These are phyloP conservation scores for Sporisorium iseilematis-ciliati DNA, from an alignment of 1,284 basidiomycete genomes.

Conservation along the genomic window DNA sequence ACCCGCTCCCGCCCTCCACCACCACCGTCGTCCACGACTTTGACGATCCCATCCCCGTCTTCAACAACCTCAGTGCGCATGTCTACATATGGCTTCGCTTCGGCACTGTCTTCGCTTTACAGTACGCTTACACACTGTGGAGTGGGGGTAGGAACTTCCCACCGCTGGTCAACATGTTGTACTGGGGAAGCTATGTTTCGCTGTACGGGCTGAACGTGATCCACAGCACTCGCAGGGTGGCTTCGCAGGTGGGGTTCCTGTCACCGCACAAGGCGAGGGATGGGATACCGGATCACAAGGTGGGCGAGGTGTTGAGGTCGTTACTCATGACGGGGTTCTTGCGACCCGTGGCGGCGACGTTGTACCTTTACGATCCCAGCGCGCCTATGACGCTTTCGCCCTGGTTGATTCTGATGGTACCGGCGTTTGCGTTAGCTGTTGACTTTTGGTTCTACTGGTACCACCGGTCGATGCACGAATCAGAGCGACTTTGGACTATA, in stretches of 20 bases:
- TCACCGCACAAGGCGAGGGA: constrained; percentile 50
- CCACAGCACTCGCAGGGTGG: constrained; percentile 25
- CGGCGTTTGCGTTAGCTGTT: constrained; percentile 36
- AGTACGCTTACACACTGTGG: constrained; percentile 39
- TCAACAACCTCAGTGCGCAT: constrained; percentile 32
- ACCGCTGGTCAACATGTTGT: constrained; percentile 45
- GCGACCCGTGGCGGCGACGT: constrained; percentile 44
- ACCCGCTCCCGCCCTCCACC: constrained; percentile 22
- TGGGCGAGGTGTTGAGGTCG: constrained; percentile 31
- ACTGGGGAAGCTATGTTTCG: constrained; percentile 30
- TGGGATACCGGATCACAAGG: constrained; percentile 43
- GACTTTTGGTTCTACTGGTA: constrained; percentile 66
- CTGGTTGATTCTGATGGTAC: constrained; percentile 52
- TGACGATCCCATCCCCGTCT: constrained; percentile 33
- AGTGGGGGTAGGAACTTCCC: constrained; percentile 48
- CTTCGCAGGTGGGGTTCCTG: constrained; percentile 50
- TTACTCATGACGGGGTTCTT: constrained; percentile 38
- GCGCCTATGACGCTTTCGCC: constrained; percentile 25
- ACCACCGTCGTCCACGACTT: constrained; percentile 15
- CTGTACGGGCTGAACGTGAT: constrained; percentile 36
- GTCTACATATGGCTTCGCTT: constrained; percentile 32
- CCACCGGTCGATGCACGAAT: constrained; percentile 62
- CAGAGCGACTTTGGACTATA: constrained; percentile 48
- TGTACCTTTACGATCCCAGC: constrained; percentile 48
- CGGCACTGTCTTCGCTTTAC: constrained; percentile 25